Evolutionary conservation across 768 basidiomycete species (phyloP).

Genomic region (Leccinum subtestaceum): DNA sequence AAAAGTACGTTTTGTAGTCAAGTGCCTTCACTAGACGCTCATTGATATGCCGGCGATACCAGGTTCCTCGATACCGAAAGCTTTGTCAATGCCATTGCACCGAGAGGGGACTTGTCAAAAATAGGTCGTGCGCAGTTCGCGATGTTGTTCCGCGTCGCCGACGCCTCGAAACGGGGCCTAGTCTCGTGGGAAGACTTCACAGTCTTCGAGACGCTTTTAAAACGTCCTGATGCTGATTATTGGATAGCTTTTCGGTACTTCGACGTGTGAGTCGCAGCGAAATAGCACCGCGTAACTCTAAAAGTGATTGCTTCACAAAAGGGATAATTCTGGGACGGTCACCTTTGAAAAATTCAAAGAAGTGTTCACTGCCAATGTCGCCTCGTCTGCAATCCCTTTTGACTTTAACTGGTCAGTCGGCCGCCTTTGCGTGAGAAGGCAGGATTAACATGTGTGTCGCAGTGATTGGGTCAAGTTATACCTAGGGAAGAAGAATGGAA

Average conservation of each 20-base stretch:
- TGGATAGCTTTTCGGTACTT: conserved; percentile 97
- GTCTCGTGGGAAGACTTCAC: conserved; percentile 96
- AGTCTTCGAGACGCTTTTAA: conserved; percentile 89
- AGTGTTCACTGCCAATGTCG: conserved; percentile 80
- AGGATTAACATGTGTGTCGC: conserved; percentile 6
- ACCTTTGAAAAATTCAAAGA: conserved; percentile 93
- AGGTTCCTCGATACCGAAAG: conserved; percentile 86
- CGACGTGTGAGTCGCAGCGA: conserved; percentile 69
- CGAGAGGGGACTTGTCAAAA: conserved; percentile 77
- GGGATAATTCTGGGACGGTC: conserved; percentile 90
- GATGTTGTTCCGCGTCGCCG: conserved; percentile 87
- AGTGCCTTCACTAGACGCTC: conserved; percentile 20
- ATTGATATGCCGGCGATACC: conserved; percentile 11
- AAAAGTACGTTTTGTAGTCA: conserved; percentile 60
- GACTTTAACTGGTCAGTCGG: conserved; percentile 80
- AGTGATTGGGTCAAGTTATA: conserved; percentile 97
- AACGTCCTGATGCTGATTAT: conserved; percentile 95
- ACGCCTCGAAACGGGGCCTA: conserved; percentile 68
- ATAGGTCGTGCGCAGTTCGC: conserved; percentile 88
- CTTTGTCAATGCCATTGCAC: conserved; percentile 95
- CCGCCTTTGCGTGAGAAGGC: background rate
- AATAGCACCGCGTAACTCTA: background rate
- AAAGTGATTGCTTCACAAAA: conserved; percentile 29
- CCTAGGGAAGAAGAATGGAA: conserved; percentile 87
- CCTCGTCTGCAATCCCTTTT: conserved; percentile 83